Evolutionary conservation across 1,284 basidiomycete genomes (phyloP).

Genomic region (Rhodotorula sp.): DNA sequence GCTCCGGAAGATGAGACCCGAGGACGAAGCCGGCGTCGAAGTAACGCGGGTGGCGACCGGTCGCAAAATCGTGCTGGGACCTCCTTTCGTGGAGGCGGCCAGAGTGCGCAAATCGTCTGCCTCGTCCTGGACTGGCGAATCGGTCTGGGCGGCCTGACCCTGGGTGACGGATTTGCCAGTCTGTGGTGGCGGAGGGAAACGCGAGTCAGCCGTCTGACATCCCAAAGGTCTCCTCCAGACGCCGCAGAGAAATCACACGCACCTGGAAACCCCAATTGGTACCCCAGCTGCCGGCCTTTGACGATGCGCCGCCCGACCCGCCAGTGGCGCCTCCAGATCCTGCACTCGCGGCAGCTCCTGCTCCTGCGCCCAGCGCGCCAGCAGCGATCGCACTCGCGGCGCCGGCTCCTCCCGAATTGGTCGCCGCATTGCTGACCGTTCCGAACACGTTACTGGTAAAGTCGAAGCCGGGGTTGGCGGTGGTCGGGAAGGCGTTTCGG

Average conservation of each 20-base stretch:
- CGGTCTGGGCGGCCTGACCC: conserved; percentile 20
- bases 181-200: not conserved
- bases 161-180: conserved; percentile 21
- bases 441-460: conserved; percentile 31
- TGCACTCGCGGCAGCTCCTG: conserved; percentile 15
- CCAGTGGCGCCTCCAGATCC: conserved; percentile 22
- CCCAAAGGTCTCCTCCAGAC: too few relatives aligned
- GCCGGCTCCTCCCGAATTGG: not conserved
- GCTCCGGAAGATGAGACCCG: conserved; percentile 3
- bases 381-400: conserved; percentile 15
- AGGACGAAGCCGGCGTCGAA: not conserved
- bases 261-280: conserved; percentile 36
- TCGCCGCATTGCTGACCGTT: conserved; percentile 17
- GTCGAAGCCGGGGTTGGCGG: conserved; percentile 26
- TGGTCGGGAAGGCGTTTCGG: conserved; percentile 37
- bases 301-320: conserved; percentile 29
- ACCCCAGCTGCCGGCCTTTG: conserved; percentile 32
- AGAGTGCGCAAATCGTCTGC: conserved; percentile 27
- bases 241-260: not conserved
- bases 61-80: conserved; percentile 15
- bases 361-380: conserved; percentile 23
- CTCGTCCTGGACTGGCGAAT: conserved; percentile 27
- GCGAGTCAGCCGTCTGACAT: not conserved
- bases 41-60: not conserved
- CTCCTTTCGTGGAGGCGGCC: conserved; percentile 3